A percentile compares a stretch with the other conserved stretches of the same genome.
Evolutionary conservation across 768 basidiomycete species (phyloP).

Genomic region (Leccinum subgranulosum): DNA sequence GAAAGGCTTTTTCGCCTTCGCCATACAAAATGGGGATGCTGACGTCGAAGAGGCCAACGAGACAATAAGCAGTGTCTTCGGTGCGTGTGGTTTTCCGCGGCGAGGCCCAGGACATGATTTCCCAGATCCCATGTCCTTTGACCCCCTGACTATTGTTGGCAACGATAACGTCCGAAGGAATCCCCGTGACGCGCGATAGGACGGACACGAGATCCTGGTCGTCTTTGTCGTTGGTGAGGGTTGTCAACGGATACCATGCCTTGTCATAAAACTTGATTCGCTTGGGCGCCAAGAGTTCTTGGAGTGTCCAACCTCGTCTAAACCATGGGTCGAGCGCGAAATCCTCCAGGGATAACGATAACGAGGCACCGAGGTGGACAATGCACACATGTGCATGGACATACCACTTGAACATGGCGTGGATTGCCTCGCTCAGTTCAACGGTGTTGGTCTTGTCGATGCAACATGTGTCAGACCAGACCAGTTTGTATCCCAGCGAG

Average conservation of each 20-base stretch:
- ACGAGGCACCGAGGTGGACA: conserved; percentile 20
- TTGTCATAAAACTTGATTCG: conserved; percentile 25
- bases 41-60: conserved; percentile 27
- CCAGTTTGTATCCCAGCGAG: conserved; percentile 14
- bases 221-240: conserved; percentile 14
- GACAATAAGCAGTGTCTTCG: conserved; percentile 30
- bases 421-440: conserved; percentile 31
- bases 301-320: conserved; percentile 22
- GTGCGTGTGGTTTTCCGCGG: conserved; percentile 23
- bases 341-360: conserved; percentile 5
- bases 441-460: conserved; percentile 24
- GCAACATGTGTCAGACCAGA: conserved; percentile 33
- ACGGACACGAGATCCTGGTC: conserved; percentile 4
- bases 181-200: conserved; percentile 16
- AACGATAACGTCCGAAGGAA: conserved; percentile 13
- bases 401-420: conserved; percentile 34
- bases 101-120: conserved; percentile 32
- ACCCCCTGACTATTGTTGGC: conserved; percentile 19
- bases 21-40: conserved; percentile 25
- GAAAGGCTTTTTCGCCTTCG: conserved; percentile 30
- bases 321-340: conserved; percentile 27
- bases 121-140: conserved; percentile 15
- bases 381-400: conserved; percentile 28
- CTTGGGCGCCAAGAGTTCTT: conserved; percentile 27
- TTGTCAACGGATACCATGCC: conserved; percentile 20